Base-by-base conservation (phyloP, 2,329 filamentous ascomycete genomes). In the Cephalotrichum gorgonifer region DNA sequence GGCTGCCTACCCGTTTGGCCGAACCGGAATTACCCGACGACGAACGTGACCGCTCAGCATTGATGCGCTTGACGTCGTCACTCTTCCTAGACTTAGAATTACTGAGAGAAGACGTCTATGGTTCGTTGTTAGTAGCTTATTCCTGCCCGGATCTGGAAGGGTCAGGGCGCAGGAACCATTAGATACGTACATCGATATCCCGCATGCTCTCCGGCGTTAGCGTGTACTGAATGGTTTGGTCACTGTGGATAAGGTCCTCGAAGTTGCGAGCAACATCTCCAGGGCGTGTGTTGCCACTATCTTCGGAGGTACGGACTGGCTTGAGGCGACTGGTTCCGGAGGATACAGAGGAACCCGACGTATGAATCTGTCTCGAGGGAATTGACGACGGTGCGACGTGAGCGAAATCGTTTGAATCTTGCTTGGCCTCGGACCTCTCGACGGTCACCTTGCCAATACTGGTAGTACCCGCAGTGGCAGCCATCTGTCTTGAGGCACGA, bases 211-310 rank as follows among this genome's bases (percentile, higher is more conserved):
- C 81, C 0, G 87, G 86, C 0, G 87, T 93, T 26, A 91, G 71
- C 2, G 87, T 91, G 62, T 85, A 91, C 57, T 87, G 86, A 41
- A 91, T 82, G 1, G 87, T 91, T 60, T 89, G 80, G 56, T 88
- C 84, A 62, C 86, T 89, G 50, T 86, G 80, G 53, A 93, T 90
- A 46, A 91, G 72, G 56, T 89, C 77, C 59, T 93, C 87, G 58
- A 93, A 84, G 56, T 85, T 81, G 43, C 76, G 79, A 9, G 79
- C 76, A 44, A 83, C 78, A 51, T 83, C 78, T 43, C 79, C 77
- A 6, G 70, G 66, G 6, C 67, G 70, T 17, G 61, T 60, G 23
- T 64, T 64, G 30, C 59, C 62, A 55, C 71, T 75, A 15, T 83
- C 80, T 54, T 84, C 79, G 0, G 80, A 83, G 4, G 70, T 75